Base-by-base conservation (phyloP, 768 basidiomycete species). In the Rubroboletus satanas region DNA sequence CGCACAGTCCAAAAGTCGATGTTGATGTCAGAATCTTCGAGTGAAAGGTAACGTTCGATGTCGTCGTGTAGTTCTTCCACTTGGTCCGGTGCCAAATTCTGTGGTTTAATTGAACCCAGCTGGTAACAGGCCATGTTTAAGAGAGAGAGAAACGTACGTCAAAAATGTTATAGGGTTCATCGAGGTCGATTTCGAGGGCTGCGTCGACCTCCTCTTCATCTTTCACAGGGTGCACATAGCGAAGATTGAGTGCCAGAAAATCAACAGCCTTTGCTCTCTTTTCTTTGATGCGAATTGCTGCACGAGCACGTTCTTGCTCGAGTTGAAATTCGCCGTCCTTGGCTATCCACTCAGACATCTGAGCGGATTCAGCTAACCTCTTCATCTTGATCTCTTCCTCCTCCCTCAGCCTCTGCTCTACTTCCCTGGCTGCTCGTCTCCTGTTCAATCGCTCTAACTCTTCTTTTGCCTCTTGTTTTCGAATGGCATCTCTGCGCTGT, bases 221-320 rank as follows among this genome's bases (percentile, higher is more conserved):
- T 32, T 86, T 81, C 28, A 81, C 77, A 21, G 83, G 85, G 65
- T 88, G 85, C 31, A 93, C 90, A 72, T 98, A 98, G 58, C 92
- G 87, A 56, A 99, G 80, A 69, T 99, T 99, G 65, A 99, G 82
- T 44, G 95, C 93, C 58, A 99, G 74, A 73, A 96, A 98, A 69
- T 99, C 97, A 62, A 99, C 87, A n/a, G 97, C 97, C 68, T 98
- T 98, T 2, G 97, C 97, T 50, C 97, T 77, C 72, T 95, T 94
- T 74, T 98, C 97, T 68, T 90, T 87, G 65, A 98, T 87, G 49
- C 97, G 83, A 65, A 99, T 98, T 49, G 90, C 85, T 23, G 97
- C 97, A 60, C 97, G 81, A 60, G 80, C 77, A 54, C 90, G 81
- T 63, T 97, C 93, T 72, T 99, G 97, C 57, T 97, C 92, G 46